These are phyloP conservation scores for Amoeboradix gromovi DNA, from an alignment of 371 early-diverging fungal genomes.

Conservation along the genomic window DNA sequence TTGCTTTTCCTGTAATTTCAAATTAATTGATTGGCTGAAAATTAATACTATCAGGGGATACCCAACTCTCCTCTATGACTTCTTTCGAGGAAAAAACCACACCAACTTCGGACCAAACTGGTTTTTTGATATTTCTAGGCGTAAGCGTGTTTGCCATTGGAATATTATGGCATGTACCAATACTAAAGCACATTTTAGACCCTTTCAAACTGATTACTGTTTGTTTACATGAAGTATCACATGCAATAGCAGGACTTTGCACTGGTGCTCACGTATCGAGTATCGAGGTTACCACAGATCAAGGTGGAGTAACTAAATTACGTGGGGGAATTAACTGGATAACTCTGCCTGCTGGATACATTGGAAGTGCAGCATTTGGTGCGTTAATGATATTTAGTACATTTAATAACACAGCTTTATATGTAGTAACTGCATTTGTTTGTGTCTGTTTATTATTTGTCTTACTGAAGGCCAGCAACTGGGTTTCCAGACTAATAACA, in stretches of 20 bases:
- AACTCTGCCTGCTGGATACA: conserved; percentile 21
- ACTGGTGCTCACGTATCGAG: conserved; percentile 66
- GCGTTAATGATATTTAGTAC: conserved; percentile 66
- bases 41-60: too few relatives aligned
- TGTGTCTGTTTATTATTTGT: conserved; percentile 27
- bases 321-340: conserved; percentile 17
- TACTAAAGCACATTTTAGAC: conserved; percentile 41
- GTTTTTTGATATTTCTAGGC: conserved; percentile 32
- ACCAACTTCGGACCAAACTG: conserved; percentile 26
- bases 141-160: conserved; percentile 35
- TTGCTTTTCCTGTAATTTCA: too few relatives aligned
- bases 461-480: conserved; percentile 40
- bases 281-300: conserved; percentile 67
- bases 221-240: conserved; percentile 1
- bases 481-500: conserved; percentile 51
- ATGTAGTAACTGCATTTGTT: conserved; percentile 43
- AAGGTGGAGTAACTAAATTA: conserved; percentile 66
- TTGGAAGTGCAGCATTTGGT: conserved; percentile 30
- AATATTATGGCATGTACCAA: conserved; percentile 56
- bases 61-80: too few relatives aligned
- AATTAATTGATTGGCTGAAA: too few relatives aligned
- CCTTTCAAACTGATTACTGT: conserved; percentile 38
- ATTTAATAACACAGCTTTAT: conserved; percentile 51
- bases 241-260: conserved; percentile 25
- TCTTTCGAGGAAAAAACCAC: too few relatives aligned